These are phyloP conservation scores for Candida takata DNA, from an alignment of 805 yeast genomes.

Conservation along the genomic window DNA sequence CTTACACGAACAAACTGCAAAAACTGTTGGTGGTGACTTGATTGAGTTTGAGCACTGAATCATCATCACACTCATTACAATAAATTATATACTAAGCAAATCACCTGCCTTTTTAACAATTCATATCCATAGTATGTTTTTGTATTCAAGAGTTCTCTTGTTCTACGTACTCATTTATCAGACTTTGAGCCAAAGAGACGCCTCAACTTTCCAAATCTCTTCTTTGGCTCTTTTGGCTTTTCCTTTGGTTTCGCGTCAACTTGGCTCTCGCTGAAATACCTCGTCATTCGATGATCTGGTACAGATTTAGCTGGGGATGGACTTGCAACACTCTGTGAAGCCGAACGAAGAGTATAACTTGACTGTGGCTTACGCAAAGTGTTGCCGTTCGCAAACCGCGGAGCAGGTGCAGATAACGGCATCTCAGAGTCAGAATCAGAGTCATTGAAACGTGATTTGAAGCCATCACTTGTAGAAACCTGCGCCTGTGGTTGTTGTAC, in stretches of 20 bases:
- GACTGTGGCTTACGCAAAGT: slow-evolving; percentile 22
- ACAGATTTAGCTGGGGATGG: slow-evolving; percentile 24
- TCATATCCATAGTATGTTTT: too few relatives aligned
- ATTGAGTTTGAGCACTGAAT: slow-evolving; percentile 32
- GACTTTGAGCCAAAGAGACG: slow-evolving; percentile 29
- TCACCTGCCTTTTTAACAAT: too few relatives aligned
- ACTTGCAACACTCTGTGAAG: slow-evolving; percentile 16
- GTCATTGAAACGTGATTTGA: slow-evolving; percentile 52
- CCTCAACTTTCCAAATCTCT: slow-evolving; percentile 29
- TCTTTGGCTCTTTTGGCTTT: slow-evolving; percentile 23
- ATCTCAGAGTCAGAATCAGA: slow-evolving; percentile 53
- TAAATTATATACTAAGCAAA: not conserved
- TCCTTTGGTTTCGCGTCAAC: slow-evolving; percentile 1
- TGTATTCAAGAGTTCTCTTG: not conserved
- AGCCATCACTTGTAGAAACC: slow-evolving; percentile 21
- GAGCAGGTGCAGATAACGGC: slow-evolving; percentile 18
- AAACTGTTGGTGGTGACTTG: slow-evolving; percentile 22
- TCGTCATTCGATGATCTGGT: slow-evolving; percentile 18
- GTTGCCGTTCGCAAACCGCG: slow-evolving; percentile 2
- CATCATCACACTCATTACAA: not conserved
- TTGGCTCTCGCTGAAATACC: slow-evolving; percentile 25
- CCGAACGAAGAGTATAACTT: slow-evolving; percentile 22
- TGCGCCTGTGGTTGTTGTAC: slow-evolving; percentile 6
- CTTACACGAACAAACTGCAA: slow-evolving; percentile 22
- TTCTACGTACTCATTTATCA: not conserved